These are phyloP conservation scores for Mortierella sp. DNA, from an alignment of 371 early-diverging fungal species.

Conservation along the genomic window DNA sequence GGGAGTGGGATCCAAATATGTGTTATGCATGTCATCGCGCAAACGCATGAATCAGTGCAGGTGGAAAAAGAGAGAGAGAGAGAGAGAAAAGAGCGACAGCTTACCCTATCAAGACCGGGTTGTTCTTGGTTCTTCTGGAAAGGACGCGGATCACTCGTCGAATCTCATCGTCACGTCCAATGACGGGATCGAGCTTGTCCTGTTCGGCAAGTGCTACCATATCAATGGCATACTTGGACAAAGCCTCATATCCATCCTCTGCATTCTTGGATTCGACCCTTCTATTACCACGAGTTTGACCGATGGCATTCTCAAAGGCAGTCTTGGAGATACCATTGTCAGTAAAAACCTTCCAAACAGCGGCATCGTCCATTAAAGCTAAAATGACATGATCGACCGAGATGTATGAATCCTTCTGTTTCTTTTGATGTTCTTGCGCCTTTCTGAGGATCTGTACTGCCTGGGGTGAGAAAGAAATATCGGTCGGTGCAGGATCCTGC, in stretches of 20 bases:
- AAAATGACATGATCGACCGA: conserved; percentile 90
- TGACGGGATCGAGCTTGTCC: conserved; percentile 87
- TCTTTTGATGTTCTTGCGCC: conserved; percentile 82
- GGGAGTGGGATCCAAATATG: conserved; percentile 69
- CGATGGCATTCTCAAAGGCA: conserved; percentile 79
- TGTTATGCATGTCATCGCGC: conserved; percentile 89
- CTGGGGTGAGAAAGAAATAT: conserved; percentile 72
- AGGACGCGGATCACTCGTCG: conserved; percentile 83
- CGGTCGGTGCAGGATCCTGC: conserved; percentile 88
- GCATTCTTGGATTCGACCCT: conserved; percentile 87
- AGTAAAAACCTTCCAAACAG: conserved; percentile 68
- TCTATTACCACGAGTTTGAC: conserved; percentile 85
- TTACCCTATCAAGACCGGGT: conserved; percentile 86
- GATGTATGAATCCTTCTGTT: conserved; percentile 87
- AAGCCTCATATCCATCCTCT: conserved; percentile 86
- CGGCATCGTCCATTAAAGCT: conserved; percentile 78
- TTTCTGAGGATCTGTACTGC: conserved; percentile 70
- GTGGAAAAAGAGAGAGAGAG: background rate
- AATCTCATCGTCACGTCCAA: conserved; percentile 90
- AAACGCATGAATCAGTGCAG: conserved; percentile 80
- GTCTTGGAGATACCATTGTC: conserved; percentile 79
- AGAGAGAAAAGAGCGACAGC: background rate
- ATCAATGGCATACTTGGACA: conserved; percentile 94
- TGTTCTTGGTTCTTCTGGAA: conserved; percentile 91
- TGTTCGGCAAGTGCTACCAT: conserved; percentile 81